Evolutionary conservation across 2,329 filamentous ascomycete genomes (phyloP), one percentile per base, ranked within the genome.

Genomic region (Colletotrichum neosansevieriae): DNA sequence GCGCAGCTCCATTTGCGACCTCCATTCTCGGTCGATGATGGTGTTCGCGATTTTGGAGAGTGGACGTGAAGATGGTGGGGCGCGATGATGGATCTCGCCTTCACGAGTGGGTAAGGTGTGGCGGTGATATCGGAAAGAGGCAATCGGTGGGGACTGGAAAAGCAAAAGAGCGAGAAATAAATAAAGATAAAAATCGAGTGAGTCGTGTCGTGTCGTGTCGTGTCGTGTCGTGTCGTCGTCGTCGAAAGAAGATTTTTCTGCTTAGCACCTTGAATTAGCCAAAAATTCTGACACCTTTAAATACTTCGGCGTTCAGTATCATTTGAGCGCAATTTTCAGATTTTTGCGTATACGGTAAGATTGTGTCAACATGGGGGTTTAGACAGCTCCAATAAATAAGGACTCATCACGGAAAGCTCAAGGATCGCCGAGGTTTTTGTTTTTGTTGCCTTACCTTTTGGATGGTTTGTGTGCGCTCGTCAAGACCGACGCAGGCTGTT

Each of bases 311-410:
- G 24, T 38, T 15, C 13, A 29, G 2, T 6, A 3, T 42, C 5
- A 24, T 17, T 51, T 58, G 51, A 62, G 64, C 67, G 58, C 57
- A 56, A 83, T 81, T 45, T 76, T 74, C 76, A 76, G 77, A 76
- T 71, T 78, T 80, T 86, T 82, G 85, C 87, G 88, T 90, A 89
- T 86, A 77, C 79, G 79, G 81, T 81, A 84, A 80, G 79, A 75
- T 77, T 77, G 82, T 84, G 83, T 92, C 90, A 86, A 84, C 89
- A 91, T 81, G 49, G 77, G 78, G 78, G 87, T 80, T 86, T 81
- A 89, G 91, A 93, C 90, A 92, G 91, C 91, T 93, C 91, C 91
- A 93, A 92, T 92, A 91, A 83, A 77, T 75, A 72, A 75, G 73
- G 51, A 62, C 74, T 82, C 83, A 85, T 86, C 84, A 86, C 61